These are phyloP conservation scores for Coemansia sp. DNA, from an alignment of 192 early-diverging fungal species.

Conservation along the genomic window DNA sequence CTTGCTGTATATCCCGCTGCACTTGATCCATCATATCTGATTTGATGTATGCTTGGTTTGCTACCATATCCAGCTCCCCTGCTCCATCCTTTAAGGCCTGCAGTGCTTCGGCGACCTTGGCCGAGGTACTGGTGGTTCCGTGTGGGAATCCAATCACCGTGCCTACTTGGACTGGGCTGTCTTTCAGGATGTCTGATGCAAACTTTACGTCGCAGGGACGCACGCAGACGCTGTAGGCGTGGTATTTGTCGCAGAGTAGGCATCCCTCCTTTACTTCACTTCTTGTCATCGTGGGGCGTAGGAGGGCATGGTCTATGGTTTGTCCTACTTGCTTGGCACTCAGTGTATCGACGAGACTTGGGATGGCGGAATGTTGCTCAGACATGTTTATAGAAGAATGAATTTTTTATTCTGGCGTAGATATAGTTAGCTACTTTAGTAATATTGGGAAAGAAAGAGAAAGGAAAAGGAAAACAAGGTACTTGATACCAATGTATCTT, in stretches of 20 bases:
- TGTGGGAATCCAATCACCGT: slow-evolving; percentile 63
- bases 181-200: slow-evolving; percentile 37
- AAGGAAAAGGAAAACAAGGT: background rate
- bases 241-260: slow-evolving; percentile 49
- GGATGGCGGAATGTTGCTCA: too few species aligned
- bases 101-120: slow-evolving; percentile 55
- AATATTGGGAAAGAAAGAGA: background rate
- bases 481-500: slow-evolving; percentile 1
- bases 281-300: slow-evolving; percentile 55
- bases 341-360: slow-evolving; percentile 49
- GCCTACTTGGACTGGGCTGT: slow-evolving; percentile 53
- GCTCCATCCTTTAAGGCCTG: slow-evolving; percentile 57
- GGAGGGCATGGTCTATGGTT: slow-evolving; percentile 59
- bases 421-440: too few species aligned
- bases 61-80: slow-evolving; percentile 58
- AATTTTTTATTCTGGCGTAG: too few species aligned
- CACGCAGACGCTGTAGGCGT: slow-evolving; percentile 57
- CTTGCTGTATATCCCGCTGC: slow-evolving; percentile 40
- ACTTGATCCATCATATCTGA: slow-evolving; percentile 45
- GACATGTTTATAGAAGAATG: too few species aligned
- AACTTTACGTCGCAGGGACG: slow-evolving; percentile 59
- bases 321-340: slow-evolving; percentile 53
- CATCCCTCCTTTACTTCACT: slow-evolving; percentile 54
- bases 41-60: slow-evolving; percentile 56
- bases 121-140: slow-evolving; percentile 50